Evolutionary conservation across 345 rosid species (phyloP).

Genomic region (Eucalyptus pauciflora): DNA sequence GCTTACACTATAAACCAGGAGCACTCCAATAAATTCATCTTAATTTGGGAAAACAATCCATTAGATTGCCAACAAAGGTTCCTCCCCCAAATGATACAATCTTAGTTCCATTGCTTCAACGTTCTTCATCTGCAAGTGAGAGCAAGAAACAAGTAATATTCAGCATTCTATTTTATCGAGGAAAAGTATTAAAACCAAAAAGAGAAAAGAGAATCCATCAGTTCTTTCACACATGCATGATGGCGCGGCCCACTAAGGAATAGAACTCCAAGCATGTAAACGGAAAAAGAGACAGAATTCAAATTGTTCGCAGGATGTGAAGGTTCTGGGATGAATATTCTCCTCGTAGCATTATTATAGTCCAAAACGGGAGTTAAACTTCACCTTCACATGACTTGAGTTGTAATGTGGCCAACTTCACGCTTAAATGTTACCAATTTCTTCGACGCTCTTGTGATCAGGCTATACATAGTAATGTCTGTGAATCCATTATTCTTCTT

Average conservation of each 20-base stretch:
- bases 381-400: too few species aligned
- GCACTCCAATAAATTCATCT: background rate
- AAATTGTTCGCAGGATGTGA: too few species aligned
- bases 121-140: background rate
- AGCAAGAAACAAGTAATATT: accelerated
- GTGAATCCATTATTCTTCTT: too few species aligned
- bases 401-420: too few species aligned
- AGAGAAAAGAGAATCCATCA: background rate
- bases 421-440: too few species aligned
- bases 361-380: too few species aligned
- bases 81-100: background rate
- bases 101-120: background rate
- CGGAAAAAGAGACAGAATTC: too few species aligned
- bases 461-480: too few species aligned
- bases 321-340: too few species aligned
- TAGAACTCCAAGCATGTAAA: background rate
- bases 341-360: too few species aligned
- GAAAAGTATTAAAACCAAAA: too few species aligned
- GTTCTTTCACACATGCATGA: background rate
- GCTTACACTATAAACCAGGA: background rate
- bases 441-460: too few species aligned
- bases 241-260: background rate
- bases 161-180: background rate
- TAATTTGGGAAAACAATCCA: background rate
- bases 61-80: background rate